These are phyloP conservation scores for Citrus unshiu DNA, from an alignment of 345 rosid genomes.

Conservation along the genomic window DNA sequence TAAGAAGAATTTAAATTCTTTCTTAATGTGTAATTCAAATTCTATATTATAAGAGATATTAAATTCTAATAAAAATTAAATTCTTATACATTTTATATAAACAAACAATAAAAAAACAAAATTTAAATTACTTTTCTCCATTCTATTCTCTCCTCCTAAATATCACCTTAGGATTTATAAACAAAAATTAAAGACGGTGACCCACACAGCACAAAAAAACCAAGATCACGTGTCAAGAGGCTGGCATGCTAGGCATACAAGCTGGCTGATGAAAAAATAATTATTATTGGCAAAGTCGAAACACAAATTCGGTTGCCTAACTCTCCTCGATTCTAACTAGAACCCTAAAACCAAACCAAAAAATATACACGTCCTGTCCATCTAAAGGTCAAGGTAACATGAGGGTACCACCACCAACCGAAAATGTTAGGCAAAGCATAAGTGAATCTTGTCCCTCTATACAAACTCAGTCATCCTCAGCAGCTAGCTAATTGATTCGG, in stretches of 20 bases:
- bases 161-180: background rate
- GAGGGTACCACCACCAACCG: background rate
- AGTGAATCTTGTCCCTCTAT: background rate
- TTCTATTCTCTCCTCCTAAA: accelerated
- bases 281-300: background rate
- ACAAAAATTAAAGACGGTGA: background rate
- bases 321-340: background rate
- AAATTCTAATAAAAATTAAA: too few species aligned
- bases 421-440: background rate
- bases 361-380: conserved; percentile 14
- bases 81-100: too few species aligned
- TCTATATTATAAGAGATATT: too few species aligned
- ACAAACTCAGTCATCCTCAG: conserved; percentile 1
- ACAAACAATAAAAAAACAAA: too few species aligned
- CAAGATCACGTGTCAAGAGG: background rate
- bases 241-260: background rate
- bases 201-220: background rate
- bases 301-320: background rate
- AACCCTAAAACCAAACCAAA: background rate
- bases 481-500: background rate
- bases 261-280: background rate
- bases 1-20: too few species aligned
- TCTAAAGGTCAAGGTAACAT: background rate
- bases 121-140: accelerated
- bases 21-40: too few species aligned